Evolutionary conservation across 2,329 filamentous ascomycete genomes (phyloP).

Genomic region (Sodiomyces alkalinus): DNA sequence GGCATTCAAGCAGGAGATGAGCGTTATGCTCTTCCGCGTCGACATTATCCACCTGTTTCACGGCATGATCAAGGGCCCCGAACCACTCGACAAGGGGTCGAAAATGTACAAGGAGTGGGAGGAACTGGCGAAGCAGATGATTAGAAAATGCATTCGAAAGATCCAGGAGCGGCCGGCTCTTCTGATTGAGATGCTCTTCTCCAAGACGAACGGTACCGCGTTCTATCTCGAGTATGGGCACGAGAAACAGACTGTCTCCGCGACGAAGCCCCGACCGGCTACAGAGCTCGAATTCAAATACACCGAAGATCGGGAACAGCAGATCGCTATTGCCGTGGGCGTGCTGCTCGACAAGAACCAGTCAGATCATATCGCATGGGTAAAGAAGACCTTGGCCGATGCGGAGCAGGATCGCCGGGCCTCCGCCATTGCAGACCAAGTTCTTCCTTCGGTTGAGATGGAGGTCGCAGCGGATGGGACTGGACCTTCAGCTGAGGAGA

Average conservation of each 20-base stretch:
- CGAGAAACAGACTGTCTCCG: conserved; percentile 57
- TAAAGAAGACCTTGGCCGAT: conserved; percentile 53
- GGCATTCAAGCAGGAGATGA: conserved; percentile 88
- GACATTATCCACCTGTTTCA: conserved; percentile 84
- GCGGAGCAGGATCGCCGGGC: conserved; percentile 59
- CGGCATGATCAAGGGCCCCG: conserved; percentile 80
- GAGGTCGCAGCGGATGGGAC: too few species aligned
- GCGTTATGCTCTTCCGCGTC: conserved; percentile 74
- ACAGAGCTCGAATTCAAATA: conserved; percentile 74
- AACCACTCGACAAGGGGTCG: conserved; percentile 52
- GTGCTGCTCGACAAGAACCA: conserved; percentile 69
- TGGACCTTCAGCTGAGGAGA: too few species aligned
- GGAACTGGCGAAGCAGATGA: conserved; percentile 70
- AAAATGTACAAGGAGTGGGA: conserved; percentile 79
- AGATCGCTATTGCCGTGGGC: conserved; percentile 67
- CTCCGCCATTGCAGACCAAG: conserved; percentile 61
- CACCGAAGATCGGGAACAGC: conserved; percentile 49
- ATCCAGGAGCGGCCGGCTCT: conserved; percentile 73
- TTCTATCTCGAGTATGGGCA: conserved; percentile 85
- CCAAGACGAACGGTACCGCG: conserved; percentile 69
- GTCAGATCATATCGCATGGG: conserved; percentile 62
- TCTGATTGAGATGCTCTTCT: conserved; percentile 86
- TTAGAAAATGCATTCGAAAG: conserved; percentile 70
- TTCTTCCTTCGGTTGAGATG: conserved; percentile 28
- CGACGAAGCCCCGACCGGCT: conserved; percentile 48